phyloP scores from a whole-genome alignment of 1,139 yeast genomes.

The Suhomyces wounanorum region DNA sequence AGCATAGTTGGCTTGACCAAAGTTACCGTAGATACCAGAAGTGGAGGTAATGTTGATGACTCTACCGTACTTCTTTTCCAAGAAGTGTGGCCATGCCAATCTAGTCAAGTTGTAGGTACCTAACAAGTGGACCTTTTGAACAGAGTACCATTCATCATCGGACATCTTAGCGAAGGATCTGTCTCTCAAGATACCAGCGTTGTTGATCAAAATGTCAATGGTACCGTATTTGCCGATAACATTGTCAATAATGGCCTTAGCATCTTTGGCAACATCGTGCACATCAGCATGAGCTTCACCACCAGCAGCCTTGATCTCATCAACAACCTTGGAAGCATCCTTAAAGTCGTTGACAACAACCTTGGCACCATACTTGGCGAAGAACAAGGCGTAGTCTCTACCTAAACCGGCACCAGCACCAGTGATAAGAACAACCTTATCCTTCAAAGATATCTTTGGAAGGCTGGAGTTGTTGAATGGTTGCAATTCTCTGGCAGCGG shows the following conservation, averaged over 20 bases:
- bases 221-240: conserved; percentile 80
- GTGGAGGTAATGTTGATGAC: conserved; percentile 91
- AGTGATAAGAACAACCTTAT: conserved; percentile 85
- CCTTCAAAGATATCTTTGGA: conserved; percentile 62
- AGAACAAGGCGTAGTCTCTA: conserved; percentile 79
- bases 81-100: conserved; percentile 90
- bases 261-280: conserved; percentile 79
- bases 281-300: conserved; percentile 82
- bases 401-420: conserved; percentile 98
- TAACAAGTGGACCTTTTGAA: conserved; percentile 76
- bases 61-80: conserved; percentile 76
- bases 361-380: conserved; percentile 92
- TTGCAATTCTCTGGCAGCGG: conserved; percentile 52
- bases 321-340: conserved; percentile 72
- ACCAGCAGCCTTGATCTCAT: conserved; percentile 75
- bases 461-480: conserved; percentile 58
- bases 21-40: conserved; percentile 95
- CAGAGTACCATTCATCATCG: conserved; percentile 81
- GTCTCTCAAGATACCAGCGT: conserved; percentile 94
- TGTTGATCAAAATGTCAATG: conserved; percentile 84
- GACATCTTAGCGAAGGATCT: conserved; percentile 84
- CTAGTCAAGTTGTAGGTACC: conserved; percentile 84
- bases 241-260: conserved; percentile 74
- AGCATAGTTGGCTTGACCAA: conserved; percentile 96
- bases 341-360: conserved; percentile 92